These are phyloP conservation scores for Phytophthora pinifolia DNA, from an alignment of 352 stramenopile genomes.

Conservation along the genomic window DNA sequence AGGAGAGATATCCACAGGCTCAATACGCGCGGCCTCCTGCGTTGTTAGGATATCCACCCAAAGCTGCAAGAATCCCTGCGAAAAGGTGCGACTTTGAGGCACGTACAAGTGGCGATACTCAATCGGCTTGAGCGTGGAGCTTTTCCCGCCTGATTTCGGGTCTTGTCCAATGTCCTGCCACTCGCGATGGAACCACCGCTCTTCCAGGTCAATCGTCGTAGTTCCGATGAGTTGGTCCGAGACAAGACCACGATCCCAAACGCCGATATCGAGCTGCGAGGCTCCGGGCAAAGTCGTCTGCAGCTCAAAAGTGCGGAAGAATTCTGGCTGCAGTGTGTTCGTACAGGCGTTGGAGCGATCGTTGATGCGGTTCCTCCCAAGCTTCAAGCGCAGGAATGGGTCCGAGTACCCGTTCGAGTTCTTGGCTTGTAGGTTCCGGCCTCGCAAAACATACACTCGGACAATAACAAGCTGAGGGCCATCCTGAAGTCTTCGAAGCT, in stretches of 20 bases:
- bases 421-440: constrained; percentile 74
- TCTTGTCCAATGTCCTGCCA: constrained; percentile 68
- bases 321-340: constrained; percentile 82
- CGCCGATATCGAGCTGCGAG: constrained; percentile 74
- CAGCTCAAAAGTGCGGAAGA: constrained; percentile 70
- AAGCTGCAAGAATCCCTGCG: constrained; percentile 71
- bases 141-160: constrained; percentile 10
- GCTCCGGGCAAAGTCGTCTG: constrained; percentile 69
- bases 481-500: constrained; percentile 27
- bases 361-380: constrained; percentile 72
- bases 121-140: constrained; percentile 70
- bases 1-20: constrained; percentile 67
- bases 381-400: constrained; percentile 72
- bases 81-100: constrained; percentile 56
- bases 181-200: constrained; percentile 91
- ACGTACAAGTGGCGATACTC: constrained; percentile 88
- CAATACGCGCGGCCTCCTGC: constrained; percentile 59
- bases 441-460: constrained; percentile 75
- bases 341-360: constrained; percentile 64
- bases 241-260: constrained; percentile 83
- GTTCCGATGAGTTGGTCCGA: constrained; percentile 88
- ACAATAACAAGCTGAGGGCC: constrained; percentile 62
- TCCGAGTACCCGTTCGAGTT: constrained; percentile 80
- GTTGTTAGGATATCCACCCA: constrained; percentile 92
- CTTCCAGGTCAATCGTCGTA: constrained; percentile 92